Percentiles rank a stretch among this genome's conserved stretches.
phyloP scores from a whole-genome alignment of 495 filamentous ascomycete genomes.

The Aspergillus funiculosus region DNA sequence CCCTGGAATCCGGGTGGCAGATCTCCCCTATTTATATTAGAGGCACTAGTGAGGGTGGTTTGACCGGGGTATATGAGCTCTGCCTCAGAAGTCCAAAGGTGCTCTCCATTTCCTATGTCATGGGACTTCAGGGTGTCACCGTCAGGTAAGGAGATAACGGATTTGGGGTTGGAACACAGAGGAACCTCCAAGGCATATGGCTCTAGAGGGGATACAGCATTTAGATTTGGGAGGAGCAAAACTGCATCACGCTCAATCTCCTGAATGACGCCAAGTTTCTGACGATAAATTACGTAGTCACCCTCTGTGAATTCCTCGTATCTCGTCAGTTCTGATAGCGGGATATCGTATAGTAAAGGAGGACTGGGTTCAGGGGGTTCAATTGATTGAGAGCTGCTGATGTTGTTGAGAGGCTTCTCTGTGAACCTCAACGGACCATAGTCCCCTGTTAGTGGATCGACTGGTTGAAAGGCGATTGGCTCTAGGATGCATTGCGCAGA shows the following conservation, averaged over 20 bases:
- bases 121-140: neutral
- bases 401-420: constrained; percentile 8
- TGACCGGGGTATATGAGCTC: constrained; percentile 40
- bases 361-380: neutral
- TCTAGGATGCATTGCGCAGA: constrained; percentile 29
- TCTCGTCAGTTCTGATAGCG: constrained; percentile 12
- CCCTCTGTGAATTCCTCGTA: constrained; percentile 19
- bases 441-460: constrained; percentile 19
- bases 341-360: constrained; percentile 13
- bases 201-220: constrained; percentile 11
- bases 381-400: neutral
- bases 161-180: constrained; percentile 5
- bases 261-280: constrained; percentile 22
- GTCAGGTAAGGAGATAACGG: constrained; percentile 11
- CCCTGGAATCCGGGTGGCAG: constrained; percentile 40
- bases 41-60: constrained; percentile 42
- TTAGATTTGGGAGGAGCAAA: constrained; percentile 17
- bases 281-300: constrained; percentile 21
- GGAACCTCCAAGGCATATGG: constrained; percentile 13
- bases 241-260: constrained; percentile 19
- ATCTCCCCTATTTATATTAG: constrained; percentile 43
- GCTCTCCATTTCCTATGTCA: constrained; percentile 1
- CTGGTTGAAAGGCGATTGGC: constrained; percentile 25
- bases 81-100: constrained; percentile 10
- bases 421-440: constrained; percentile 20